Conservation (phyloP, 331 rosid species). For the Malus hybrid region DNA sequence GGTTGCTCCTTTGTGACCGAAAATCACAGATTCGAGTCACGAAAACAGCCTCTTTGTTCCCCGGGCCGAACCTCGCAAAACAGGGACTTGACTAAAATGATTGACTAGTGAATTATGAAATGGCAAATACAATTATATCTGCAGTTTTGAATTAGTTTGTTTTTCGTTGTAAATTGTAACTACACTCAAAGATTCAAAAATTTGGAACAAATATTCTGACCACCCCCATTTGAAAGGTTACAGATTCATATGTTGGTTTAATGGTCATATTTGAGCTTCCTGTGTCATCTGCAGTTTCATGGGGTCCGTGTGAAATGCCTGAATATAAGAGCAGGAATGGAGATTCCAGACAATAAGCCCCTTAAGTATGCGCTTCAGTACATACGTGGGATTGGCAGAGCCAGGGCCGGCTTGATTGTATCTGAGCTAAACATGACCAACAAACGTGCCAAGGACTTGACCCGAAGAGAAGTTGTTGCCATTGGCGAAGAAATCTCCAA, state of each 20-base stretch:
- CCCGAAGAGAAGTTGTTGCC: constrained; percentile 55
- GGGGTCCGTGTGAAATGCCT: constrained; percentile 35
- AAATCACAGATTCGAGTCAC: no score
- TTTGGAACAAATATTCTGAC: background rate
- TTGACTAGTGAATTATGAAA: background rate
- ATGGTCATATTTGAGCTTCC: background rate
- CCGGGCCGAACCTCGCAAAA: no score
- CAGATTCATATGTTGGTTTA: background rate
- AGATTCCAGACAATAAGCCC: constrained; percentile 64
- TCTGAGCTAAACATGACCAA: constrained; percentile 57
- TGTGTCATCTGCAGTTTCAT: constrained; percentile 24
- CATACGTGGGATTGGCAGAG: constrained; percentile 59
- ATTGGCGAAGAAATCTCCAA: constrained; percentile 62
- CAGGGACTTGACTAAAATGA: background rate
- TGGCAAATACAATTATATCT: background rate
- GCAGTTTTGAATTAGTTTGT: no score
- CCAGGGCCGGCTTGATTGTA: constrained; percentile 59
- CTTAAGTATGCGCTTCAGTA: constrained; percentile 56
- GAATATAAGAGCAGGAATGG: constrained; percentile 63
- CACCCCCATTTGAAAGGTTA: background rate
- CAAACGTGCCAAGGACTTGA: constrained; percentile 64
- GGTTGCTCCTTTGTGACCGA: no score
- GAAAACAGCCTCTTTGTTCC: no score
- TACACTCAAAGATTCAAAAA: background rate
- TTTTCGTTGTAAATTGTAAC: no score